phyloP scores from a whole-genome alignment of 495 filamentous ascomycete species.

The Aspergillus haitiensis region DNA sequence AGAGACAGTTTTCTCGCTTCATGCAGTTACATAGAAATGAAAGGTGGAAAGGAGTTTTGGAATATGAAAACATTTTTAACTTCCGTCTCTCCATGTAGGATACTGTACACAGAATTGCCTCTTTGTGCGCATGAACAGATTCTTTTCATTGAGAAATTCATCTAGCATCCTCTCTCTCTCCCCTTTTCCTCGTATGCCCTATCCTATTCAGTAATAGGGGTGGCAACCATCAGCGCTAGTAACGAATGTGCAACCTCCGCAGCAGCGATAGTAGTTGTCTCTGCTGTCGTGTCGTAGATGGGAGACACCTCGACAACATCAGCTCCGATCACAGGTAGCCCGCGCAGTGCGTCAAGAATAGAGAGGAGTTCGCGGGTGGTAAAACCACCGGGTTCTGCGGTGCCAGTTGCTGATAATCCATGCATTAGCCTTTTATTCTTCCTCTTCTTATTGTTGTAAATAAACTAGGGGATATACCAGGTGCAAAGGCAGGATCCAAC shows the following conservation, averaged over 20 bases:
- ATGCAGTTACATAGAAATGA: no score
- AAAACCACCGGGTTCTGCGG: slow-evolving; percentile 54
- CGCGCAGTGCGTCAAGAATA: slow-evolving; percentile 49
- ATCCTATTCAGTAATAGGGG: slow-evolving; percentile 8
- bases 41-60: no score
- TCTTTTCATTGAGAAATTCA: no score
- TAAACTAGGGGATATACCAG: slow-evolving; percentile 32
- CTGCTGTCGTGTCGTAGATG: slow-evolving; percentile 50
- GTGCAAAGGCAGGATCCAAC: slow-evolving; percentile 53
- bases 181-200: neutral
- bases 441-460: neutral
- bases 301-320: slow-evolving; percentile 57
- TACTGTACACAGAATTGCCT: no score
- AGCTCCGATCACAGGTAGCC: slow-evolving; percentile 49
- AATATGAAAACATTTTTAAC: no score
- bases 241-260: slow-evolving; percentile 46
- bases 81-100: no score
- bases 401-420: slow-evolving; percentile 38
- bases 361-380: slow-evolving; percentile 52
- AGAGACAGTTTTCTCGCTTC: no score
- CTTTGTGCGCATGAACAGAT: no score
- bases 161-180: neutral
- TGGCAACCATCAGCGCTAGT: slow-evolving; percentile 23
- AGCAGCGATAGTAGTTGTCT: slow-evolving; percentile 49
- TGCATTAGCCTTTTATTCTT: neutral